Base-by-base conservation (phyloP, 208 protist genomes). In the Novymonas esmeraldas region DNA sequence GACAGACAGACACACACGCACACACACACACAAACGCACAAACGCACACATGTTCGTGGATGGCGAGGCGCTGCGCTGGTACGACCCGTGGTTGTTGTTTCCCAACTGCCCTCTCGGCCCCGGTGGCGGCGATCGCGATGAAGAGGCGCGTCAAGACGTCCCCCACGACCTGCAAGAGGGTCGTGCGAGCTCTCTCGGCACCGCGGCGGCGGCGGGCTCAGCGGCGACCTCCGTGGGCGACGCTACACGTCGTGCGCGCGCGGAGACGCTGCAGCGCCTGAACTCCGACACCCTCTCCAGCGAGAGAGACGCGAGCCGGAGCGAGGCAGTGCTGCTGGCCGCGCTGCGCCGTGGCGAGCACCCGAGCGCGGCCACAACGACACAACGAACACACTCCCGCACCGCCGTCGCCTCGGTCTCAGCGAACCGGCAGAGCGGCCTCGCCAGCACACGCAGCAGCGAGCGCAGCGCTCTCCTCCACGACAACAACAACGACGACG, bases 51-150 rank as follows among this genome's bases (percentile, higher is more conserved):
- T 87, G 77, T 82, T 76, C 69, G 42, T 65, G 3, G 33, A 60
- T 4, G 71, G 70, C 7, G 82, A 87, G 34, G 50, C 22, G 7
- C 39, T 81, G 48, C 54, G 64, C 46, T 87, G 82, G 82, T 78
- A 76, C 62, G 82, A 87, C 60, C 78, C 70, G 5, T 55, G 64
- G 18, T 41, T 87, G 14, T 55, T 87, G 7, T 64, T 70, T 29
- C 49, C 67, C 34, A 36, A 29, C 6, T 24, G 70, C 26, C 63
- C 66, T 2, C 50, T 82, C 20, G 61, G 67, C 48, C 45, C 22
- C 10, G 58, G 36, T 41, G 7, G 11, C 36, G 11, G 36, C 36
- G 36, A 14, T 41, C 36, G 11, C 36, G 36, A 14, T 11, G 36
- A 41, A 5, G 36, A 41, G 36, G 7, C 36, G 11, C 36, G 36